These are phyloP conservation scores for Mychonastes homosphaera DNA, from an alignment of 139 green algal species.

Conservation along the genomic window DNA sequence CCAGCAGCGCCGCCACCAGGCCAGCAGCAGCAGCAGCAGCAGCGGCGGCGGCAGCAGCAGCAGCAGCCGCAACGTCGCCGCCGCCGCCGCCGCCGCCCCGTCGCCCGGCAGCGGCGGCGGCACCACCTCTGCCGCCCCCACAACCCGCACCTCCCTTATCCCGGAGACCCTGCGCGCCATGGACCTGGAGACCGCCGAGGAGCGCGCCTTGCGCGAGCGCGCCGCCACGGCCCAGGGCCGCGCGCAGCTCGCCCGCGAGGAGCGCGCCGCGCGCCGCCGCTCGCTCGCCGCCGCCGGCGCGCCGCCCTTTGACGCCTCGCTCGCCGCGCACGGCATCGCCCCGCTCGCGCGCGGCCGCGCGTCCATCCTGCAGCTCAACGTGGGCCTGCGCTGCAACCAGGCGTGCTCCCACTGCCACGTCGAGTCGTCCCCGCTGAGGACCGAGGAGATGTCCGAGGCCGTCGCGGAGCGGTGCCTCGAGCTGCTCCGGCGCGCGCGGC, in stretches of 20 bases:
- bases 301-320: conserved; percentile 23
- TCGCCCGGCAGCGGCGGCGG: too few species aligned
- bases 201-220: too few species aligned
- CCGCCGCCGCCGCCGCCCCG: too few species aligned
- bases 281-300: conserved; percentile 52
- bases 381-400: conserved; percentile 98
- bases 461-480: conserved; percentile 60
- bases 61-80: too few species aligned
- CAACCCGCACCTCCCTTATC: conserved; percentile 49
- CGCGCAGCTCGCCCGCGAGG: conserved; percentile 54
- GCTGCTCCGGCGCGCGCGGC: conserved; percentile 38
- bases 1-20: neutral
- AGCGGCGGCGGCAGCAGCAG: too few species aligned
- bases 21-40: neutral
- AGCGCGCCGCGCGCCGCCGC: conserved; percentile 47
- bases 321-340: neutral
- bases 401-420: conserved; percentile 94
- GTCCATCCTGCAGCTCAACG: conserved; percentile 87
- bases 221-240: conserved; percentile 47
- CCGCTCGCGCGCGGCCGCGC: conserved; percentile 40
- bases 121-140: conserved; percentile 2
- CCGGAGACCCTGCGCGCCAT: conserved; percentile 66
- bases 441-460: conserved; percentile 11
- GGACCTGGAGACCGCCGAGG: conserved; percentile 39
- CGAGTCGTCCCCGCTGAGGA: conserved; percentile 75